Conservation (phyloP, 2,329 filamentous ascomycete genomes). For the Myriosclerotinia scirpicola region DNA sequence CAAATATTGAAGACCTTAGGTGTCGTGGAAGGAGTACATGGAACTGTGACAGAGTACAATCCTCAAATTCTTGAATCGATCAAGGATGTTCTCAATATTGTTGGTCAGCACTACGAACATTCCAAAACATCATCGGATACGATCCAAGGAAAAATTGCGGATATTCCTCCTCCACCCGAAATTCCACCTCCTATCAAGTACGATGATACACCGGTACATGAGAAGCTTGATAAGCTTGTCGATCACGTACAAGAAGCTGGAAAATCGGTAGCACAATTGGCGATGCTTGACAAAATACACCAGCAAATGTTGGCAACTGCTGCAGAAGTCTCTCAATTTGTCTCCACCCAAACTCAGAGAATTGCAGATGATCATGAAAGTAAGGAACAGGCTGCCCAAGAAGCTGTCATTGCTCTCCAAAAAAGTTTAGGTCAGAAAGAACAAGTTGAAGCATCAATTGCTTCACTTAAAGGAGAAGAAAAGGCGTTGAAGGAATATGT, state of each 20-base stretch:
- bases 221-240: constrained; percentile 58
- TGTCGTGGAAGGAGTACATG: constrained; percentile 73
- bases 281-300: constrained; percentile 85
- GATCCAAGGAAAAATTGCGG: constrained; percentile 58
- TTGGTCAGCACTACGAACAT: constrained; percentile 86
- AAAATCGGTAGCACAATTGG: constrained; percentile 72
- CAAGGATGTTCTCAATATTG: constrained; percentile 78
- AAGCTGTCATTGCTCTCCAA: constrained; percentile 78
- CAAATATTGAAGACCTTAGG: constrained; percentile 74
- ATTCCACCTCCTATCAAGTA: constrained; percentile 64
- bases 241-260: constrained; percentile 64
- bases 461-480: constrained; percentile 56
- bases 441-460: constrained; percentile 54
- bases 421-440: constrained; percentile 68
- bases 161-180: constrained; percentile 52
- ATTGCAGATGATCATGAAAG: constrained; percentile 76
- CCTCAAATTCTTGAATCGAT: constrained; percentile 86
- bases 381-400: constrained; percentile 75
- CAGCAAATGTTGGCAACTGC: constrained; percentile 83
- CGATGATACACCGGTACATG: constrained; percentile 60
- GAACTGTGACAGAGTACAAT: constrained; percentile 76
- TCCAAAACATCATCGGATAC: constrained; percentile 64
- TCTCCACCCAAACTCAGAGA: constrained; percentile 72
- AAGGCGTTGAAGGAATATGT: constrained; percentile 61
- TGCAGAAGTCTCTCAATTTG: constrained; percentile 78